phyloP scores from a whole-genome alignment of 352 stramenopile genomes.

The Phytophthora hibernalis region DNA sequence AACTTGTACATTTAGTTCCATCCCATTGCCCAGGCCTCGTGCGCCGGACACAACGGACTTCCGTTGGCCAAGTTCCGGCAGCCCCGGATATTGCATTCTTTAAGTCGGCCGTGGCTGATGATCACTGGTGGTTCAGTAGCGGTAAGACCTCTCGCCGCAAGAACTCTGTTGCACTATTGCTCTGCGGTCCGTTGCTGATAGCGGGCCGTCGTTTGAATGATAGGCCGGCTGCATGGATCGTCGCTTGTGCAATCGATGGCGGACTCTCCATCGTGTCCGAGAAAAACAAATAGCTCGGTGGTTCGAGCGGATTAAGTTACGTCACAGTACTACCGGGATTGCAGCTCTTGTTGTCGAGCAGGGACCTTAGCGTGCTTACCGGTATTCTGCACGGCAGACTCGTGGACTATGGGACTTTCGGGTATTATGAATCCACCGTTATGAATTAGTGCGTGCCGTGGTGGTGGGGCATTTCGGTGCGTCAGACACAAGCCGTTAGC shows the following conservation, averaged over 20 bases:
- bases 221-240: background rate
- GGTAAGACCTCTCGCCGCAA: slow-evolving; percentile 1
- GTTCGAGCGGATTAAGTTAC: background rate
- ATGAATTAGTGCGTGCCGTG: background rate
- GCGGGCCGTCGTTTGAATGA: slow-evolving; percentile 8
- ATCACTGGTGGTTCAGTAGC: background rate
- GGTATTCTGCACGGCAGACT: background rate
- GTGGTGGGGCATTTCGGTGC: background rate
- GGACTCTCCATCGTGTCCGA: background rate
- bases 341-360: slow-evolving; percentile 13
- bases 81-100: slow-evolving; percentile 7
- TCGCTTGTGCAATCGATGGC: background rate
- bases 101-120: background rate
- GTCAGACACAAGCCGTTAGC: slow-evolving; percentile 5
- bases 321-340: slow-evolving; percentile 16
- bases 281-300: slow-evolving; percentile 9
- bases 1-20: slow-evolving; percentile 1
- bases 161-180: slow-evolving; percentile 13
- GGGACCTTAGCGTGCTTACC: background rate
- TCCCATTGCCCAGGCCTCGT: slow-evolving; percentile 12
- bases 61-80: slow-evolving; percentile 7
- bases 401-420: background rate
- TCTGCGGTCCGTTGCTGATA: slow-evolving; percentile 12
- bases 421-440: background rate
- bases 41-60: slow-evolving; percentile 3